phyloP scores from a whole-genome alignment of 2,329 filamentous ascomycete genomes.

The Aspergillus sp. region DNA sequence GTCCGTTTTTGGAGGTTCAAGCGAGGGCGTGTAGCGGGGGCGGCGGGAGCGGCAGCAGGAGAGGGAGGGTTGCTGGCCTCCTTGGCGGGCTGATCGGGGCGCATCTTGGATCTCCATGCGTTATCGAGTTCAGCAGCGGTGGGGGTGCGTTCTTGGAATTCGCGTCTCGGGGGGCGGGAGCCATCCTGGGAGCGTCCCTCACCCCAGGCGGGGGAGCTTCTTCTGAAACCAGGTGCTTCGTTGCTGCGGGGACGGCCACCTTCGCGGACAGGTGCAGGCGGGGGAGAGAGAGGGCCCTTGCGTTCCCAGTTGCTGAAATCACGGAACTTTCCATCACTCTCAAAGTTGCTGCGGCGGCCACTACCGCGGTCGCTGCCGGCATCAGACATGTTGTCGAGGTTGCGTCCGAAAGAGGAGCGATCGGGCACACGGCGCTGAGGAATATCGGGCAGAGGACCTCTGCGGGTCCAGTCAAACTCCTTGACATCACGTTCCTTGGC shows the following conservation, averaged over 20 bases:
- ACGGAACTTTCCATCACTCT: conserved; percentile 71
- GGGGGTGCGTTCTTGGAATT: conserved; percentile 71
- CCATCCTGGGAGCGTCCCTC: conserved; percentile 70
- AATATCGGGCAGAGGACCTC: conserved; percentile 79
- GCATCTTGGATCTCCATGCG: conserved; percentile 91
- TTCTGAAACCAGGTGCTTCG: conserved; percentile 64
- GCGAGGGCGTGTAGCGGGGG: conserved; percentile 69
- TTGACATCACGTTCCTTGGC: conserved; percentile 84
- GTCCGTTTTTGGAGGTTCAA: conserved; percentile 90
- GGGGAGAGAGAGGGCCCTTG: conserved; percentile 82
- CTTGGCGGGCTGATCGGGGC: conserved; percentile 72
- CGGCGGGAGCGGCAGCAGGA: conserved; percentile 63
- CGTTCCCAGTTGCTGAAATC: conserved; percentile 93
- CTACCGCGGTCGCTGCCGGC: conserved; percentile 66
- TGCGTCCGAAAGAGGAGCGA: conserved; percentile 57
- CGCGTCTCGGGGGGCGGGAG: conserved; percentile 75
- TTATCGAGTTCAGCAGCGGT: conserved; percentile 91
- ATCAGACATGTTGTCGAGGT: conserved; percentile 57
- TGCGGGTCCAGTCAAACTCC: conserved; percentile 91
- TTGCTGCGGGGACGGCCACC: conserved; percentile 61
- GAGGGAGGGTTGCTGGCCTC: conserved; percentile 76
- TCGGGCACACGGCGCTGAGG: conserved; percentile 60
- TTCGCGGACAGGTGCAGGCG: conserved; percentile 56
- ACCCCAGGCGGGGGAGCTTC: conserved; percentile 74
- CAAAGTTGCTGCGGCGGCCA: conserved; percentile 64